A percentile compares a stretch with the other conserved stretches of the same genome.
phyloP scores from a whole-genome alignment of 202 grass and related monocot genomes.

The Schoenoplectus triqueter region DNA sequence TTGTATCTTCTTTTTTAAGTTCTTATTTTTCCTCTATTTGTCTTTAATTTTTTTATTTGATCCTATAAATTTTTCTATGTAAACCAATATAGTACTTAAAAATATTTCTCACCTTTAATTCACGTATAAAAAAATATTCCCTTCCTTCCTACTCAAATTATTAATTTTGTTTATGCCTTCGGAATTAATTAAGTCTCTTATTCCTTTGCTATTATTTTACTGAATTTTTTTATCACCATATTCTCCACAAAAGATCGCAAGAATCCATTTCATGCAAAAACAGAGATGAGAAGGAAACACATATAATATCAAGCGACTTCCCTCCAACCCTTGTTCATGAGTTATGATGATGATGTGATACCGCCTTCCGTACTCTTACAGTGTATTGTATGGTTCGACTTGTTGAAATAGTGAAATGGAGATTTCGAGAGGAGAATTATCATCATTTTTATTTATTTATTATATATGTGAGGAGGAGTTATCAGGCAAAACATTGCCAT shows the following conservation, averaged over 20 bases:
- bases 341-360: conserved; percentile 40
- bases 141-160: no score
- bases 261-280: conserved; percentile 17
- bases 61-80: no score
- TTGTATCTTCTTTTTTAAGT: no score
- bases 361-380: conserved; percentile 14
- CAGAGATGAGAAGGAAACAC: neutral
- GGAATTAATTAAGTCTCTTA: no score
- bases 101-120: no score
- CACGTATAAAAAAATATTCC: no score
- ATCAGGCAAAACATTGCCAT: conserved; percentile 35
- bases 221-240: neutral
- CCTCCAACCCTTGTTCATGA: conserved; percentile 20
- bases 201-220: neutral
- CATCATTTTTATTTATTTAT: neutral
- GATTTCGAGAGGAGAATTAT: neutral
- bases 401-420: neutral
- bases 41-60: no score
- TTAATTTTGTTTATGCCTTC: no score
- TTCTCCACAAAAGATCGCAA: neutral
- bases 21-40: no score
- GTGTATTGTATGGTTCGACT: neutral
- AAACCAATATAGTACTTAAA: no score
- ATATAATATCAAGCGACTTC: conserved; percentile 33
- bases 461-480: neutral